Base-by-base conservation (phyloP, 352 stramenopile species). In the Phytophthora tentaculata region DNA sequence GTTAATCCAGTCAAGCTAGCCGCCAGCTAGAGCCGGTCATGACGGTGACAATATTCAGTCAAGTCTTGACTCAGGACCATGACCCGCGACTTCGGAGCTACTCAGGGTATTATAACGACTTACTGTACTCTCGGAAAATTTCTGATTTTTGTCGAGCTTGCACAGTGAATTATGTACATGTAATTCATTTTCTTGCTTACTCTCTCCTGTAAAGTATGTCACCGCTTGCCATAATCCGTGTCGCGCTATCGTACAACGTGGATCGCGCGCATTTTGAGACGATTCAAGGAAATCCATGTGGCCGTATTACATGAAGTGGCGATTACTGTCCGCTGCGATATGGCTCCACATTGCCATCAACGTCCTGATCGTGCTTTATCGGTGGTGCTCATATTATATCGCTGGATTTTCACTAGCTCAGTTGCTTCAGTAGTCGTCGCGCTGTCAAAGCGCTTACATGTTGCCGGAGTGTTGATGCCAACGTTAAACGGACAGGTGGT, bases 351-450 rank as follows among this genome's bases (percentile, higher is more conserved):
- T 39, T 39, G 32, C 32, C 32, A 39, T 39, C 32, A 39, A 39
- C 32, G 32, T 14, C 10, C 32, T 9, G 5, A 3, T 39, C 32
- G 32, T 14, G 10, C n/a, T n/a, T n/a, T n/a, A n/a, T n/a, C n/a
- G n/a, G 10, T 16, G 39, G 39, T 45, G 39, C 14, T 19, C 8
- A 26, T 26, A 24, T 26, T 56, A 48, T 56, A 64, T 57, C 57
- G 47, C 57, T 64, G 57, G 57, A 64, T 64, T 64, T 51, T 64
- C 51, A 14, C 24, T 9, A 49, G 7, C 43, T 49, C 43, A 23
- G 8, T n/a, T 51, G 23, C 57, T 57, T 64, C 57, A 47, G 24
- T 64, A 64, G 57, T 64, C 57, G 57, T 32, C 28, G 28, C 9
- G 5, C 28, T 32, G 28, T 32, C 28, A 32, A 32, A 32, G 9